Evolutionary conservation across 192 early-diverging fungal species (phyloP).

Genomic region (Neocallimastix lanati): DNA sequence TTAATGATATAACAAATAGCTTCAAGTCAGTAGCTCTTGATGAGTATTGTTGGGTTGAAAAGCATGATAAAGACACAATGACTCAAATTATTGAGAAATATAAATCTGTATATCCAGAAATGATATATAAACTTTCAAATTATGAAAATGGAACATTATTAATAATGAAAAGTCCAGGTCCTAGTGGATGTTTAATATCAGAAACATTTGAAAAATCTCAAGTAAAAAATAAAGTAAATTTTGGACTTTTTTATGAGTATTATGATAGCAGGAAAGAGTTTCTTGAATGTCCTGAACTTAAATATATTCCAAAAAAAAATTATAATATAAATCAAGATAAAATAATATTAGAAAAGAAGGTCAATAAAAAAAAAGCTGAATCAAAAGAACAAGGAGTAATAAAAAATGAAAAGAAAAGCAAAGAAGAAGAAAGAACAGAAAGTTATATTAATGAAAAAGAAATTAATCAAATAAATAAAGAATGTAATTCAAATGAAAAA

Average conservation of each 20-base stretch:
- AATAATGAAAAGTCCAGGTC: not conserved
- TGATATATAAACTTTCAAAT: not conserved
- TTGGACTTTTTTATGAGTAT: not conserved
- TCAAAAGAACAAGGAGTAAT: not conserved
- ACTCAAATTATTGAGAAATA: not conserved
- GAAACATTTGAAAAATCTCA: not conserved
- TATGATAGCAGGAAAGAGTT: not conserved
- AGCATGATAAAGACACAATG: not conserved
- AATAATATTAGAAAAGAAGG: not conserved
- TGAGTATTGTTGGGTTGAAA: not conserved
- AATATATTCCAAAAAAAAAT: not conserved
- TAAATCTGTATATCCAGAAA: not conserved
- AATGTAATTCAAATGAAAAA: too few species aligned
- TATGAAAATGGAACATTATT: not conserved
- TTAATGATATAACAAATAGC: not conserved
- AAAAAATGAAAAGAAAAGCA: not conserved
- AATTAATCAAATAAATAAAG: too few species aligned
- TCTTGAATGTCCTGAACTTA: not conserved
- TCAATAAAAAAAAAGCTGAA: not conserved
- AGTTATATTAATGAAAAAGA: too few species aligned
- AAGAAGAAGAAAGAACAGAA: not conserved
- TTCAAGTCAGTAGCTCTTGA: not conserved
- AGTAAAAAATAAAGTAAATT: not conserved
- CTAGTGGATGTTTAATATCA: not conserved
- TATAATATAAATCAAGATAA: not conserved